A percentile compares a stretch with the other conserved stretches of the same genome.
phyloP scores from a whole-genome alignment of 495 filamentous ascomycete genomes.

The Letharia lupina region DNA sequence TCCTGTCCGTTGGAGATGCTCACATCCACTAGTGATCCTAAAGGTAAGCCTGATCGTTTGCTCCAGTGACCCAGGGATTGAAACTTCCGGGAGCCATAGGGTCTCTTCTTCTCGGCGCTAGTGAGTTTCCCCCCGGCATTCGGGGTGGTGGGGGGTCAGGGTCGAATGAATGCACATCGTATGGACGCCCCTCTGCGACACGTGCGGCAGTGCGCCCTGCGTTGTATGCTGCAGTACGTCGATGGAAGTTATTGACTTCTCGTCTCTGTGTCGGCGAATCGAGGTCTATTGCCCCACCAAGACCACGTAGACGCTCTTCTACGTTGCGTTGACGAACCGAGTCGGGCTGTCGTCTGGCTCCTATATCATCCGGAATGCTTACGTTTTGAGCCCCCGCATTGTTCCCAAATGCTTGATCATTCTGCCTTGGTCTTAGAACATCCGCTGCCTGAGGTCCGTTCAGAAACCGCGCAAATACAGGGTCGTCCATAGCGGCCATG shows the following conservation, averaged over 20 bases:
- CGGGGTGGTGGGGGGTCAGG: neutral
- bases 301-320: neutral
- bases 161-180: neutral
- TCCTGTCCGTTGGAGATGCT: neutral
- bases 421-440: neutral
- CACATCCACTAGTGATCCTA: neutral
- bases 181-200: neutral
- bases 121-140: neutral
- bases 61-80: neutral
- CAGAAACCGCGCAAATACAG: neutral
- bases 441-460: neutral
- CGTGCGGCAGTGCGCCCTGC: neutral
- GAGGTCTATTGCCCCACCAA: neutral
- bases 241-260: neutral
- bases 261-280: neutral
- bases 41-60: slow-evolving; percentile 1
- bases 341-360: neutral
- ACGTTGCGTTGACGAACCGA: neutral
- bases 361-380: neutral
- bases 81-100: neutral
- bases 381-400: neutral
- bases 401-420: neutral
- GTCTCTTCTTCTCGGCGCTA: neutral
- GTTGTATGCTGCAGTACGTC: neutral
- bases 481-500: neutral